Evolutionary conservation across 2,329 filamentous ascomycete genomes (phyloP).

Genomic region (Nemania serpens): DNA sequence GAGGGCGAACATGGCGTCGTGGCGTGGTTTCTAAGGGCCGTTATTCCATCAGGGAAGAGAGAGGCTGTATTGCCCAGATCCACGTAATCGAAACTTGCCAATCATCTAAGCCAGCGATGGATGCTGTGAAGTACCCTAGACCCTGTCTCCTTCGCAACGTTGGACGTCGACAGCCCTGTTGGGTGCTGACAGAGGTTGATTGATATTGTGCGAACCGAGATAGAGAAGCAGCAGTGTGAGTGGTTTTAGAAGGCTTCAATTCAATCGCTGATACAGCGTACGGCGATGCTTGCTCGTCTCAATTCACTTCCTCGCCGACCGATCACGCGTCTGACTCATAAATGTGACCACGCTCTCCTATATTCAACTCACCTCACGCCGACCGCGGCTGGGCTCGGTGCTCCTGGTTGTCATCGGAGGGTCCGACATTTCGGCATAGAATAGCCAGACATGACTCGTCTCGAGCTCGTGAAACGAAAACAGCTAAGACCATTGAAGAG

Average conservation of each 20-base stretch:
- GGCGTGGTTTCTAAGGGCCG: neutral
- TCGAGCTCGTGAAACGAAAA: neutral
- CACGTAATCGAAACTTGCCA: neutral
- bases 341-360: no score
- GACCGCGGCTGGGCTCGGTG: slow-evolving; percentile 2
- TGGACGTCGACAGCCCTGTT: no score
- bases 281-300: neutral
- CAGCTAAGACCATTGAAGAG: neutral
- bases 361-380: neutral
- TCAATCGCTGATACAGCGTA: neutral
- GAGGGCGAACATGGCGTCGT: neutral
- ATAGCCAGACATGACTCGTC: no score
- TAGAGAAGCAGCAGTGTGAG: no score
- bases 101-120: no score
- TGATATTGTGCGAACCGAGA: no score
- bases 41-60: neutral
- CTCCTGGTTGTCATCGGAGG: no score
- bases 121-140: no score
- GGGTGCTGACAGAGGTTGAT: no score
- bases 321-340: slow-evolving; percentile 1
- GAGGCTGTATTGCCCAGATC: neutral
- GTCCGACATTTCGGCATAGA: no score
- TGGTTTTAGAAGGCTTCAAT: neutral
- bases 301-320: neutral
- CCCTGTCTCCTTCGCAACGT: no score